Evolutionary conservation across 768 basidiomycete genomes (phyloP), one percentile per base, ranked within the genome.

Genomic region (Crassisporium funariophilum): DNA sequence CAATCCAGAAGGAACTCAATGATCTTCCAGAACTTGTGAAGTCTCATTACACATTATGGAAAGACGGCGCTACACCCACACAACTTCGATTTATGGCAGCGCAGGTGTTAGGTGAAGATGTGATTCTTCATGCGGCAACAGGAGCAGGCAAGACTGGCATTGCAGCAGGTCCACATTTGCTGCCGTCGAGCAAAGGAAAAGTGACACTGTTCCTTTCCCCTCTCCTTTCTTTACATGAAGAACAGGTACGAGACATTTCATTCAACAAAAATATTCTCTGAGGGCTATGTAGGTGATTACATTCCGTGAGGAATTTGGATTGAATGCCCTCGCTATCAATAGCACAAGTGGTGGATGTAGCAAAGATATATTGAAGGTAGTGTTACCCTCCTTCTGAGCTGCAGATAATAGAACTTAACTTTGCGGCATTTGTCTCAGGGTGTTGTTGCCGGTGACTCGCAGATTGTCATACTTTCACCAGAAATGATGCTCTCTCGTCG

Each of bases 131-230:
- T 56, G 71, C 72, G 0, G 65, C 63, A 4, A 70, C 67, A 2
- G 73, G 71, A 0, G 41, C 58, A 0, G 73, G 73, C 0, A 74
- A 75, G 51, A 74, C 74, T 1, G 60, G 56, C 0, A 57, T 76
- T 23, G 72, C 66, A 3, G 72, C 72, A 10, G 74, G 64, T 0
- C 73, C 72, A 1, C 66, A 73, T 44, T 36, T 61, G 0, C 65
- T 60, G 17, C 50, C 53, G 3, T 43, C 20, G 4, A 59, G 49
- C 22, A 51, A 61, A 22, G 64, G 62, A 1, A 65, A 61, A 45
- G 56, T 69, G 0, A 69, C 71, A 0, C 41, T 75, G 5, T 56
- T 74, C 49, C 58, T 75, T 0, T 71, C 69, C 10, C 73, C 72
- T 2, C 49, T 75, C 0, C 50, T 73, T 2, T 65, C 67, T 0